A percentile compares a stretch with the other conserved stretches of the same genome.
phyloP scores from a whole-genome alignment of 768 basidiomycete genomes.

The Kwoniella sp. region DNA sequence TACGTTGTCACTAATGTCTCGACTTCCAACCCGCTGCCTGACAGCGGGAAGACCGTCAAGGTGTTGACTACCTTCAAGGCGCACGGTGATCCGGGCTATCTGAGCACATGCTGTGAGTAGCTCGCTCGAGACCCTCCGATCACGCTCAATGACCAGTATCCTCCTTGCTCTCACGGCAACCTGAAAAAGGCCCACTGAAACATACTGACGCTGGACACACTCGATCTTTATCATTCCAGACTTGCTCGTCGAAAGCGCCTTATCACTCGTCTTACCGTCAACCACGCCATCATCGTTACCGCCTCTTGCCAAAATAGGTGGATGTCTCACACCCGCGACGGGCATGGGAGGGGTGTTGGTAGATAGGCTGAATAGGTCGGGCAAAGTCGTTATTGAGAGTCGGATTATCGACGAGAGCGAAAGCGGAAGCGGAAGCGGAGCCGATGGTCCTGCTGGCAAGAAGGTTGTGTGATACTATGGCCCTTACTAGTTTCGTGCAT shows the following conservation, averaged over 20 bases:
- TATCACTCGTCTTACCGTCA: slow-evolving; percentile 66
- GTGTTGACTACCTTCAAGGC: slow-evolving; percentile 68
- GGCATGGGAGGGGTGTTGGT: slow-evolving; percentile 79
- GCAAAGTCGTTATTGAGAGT: slow-evolving; percentile 45
- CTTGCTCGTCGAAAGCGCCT: slow-evolving; percentile 77
- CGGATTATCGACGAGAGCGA: slow-evolving; percentile 14
- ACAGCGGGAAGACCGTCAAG: slow-evolving; percentile 49
- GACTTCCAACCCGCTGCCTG: slow-evolving; percentile 59
- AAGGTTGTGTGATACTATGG: too few species aligned
- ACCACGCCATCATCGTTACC: slow-evolving; percentile 62
- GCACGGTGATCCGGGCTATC: slow-evolving; percentile 68
- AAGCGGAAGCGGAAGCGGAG: too few species aligned
- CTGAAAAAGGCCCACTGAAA: neutral
- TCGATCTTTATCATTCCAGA: slow-evolving; percentile 58
- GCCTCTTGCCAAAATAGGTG: slow-evolving; percentile 66
- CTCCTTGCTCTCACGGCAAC: neutral
- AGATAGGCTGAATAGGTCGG: slow-evolving; percentile 66
- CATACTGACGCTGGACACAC: neutral
- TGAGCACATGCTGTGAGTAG: slow-evolving; percentile 48
- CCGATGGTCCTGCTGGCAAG: too few species aligned
- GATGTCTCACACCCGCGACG: slow-evolving; percentile 78
- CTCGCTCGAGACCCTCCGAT: neutral
- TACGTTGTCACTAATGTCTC: slow-evolving; percentile 73
- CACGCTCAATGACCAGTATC: neutral
- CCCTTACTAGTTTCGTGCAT: too few species aligned